A percentile compares a stretch with the other conserved stretches of the same genome.
Conservation (phyloP, 148 eudicot genomes). For the Amaranthus cruentus region DNA sequence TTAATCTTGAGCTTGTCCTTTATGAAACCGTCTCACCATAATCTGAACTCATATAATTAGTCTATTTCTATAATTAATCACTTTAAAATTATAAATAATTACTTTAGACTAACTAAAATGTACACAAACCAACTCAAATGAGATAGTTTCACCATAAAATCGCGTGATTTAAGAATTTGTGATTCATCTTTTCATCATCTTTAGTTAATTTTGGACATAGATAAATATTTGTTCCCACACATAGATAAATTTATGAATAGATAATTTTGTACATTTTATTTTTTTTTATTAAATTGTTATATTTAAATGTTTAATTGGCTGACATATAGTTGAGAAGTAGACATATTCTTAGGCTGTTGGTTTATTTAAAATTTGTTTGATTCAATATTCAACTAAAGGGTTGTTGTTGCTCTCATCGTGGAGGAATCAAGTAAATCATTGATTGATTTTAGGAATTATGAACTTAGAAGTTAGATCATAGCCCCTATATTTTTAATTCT, state of each 20-base stretch:
- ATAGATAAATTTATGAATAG: too few species aligned
- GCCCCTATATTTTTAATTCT: slow-evolving; percentile 4
- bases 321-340: neutral
- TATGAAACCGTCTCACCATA: too few species aligned
- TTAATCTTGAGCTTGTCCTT: too few species aligned
- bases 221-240: too few species aligned
- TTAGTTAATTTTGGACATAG: neutral
- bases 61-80: too few species aligned
- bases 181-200: neutral
- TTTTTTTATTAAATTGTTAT: neutral
- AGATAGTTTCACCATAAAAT: too few species aligned
- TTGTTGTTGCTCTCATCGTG: slow-evolving; percentile 29
- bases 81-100: too few species aligned
- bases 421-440: slow-evolving; percentile 27
- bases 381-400: slow-evolving; percentile 17
- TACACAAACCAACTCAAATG: too few species aligned
- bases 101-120: too few species aligned
- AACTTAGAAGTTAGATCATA: slow-evolving; percentile 9
- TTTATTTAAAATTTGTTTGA: neutral
- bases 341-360: neutral
- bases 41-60: too few species aligned
- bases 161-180: too few species aligned
- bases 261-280: neutral
- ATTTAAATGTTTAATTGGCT: neutral
- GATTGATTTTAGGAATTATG: slow-evolving; percentile 14